phyloP scores from a whole-genome alignment of 2,329 filamentous ascomycete genomes.

The Neofusicoccum cordaticola region DNA sequence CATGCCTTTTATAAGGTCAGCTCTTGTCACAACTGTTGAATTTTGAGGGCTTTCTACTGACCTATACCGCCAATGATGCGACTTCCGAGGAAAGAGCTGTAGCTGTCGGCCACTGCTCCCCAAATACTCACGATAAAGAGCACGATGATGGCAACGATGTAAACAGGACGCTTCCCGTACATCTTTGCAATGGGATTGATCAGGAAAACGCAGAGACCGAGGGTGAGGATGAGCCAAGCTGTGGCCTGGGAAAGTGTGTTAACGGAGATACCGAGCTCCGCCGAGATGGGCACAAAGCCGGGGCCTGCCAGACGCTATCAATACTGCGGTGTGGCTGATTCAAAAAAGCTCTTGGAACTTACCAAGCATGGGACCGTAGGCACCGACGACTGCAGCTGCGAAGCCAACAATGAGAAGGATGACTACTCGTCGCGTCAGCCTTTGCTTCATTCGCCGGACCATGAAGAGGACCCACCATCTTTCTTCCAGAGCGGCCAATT shows the following conservation, averaged over 20 bases:
- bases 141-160: conserved; percentile 46
- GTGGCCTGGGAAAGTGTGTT: conserved; percentile 46
- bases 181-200: conserved; percentile 53
- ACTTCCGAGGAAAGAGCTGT: conserved; percentile 47
- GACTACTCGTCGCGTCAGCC: conserved; percentile 28
- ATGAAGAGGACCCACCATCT: conserved; percentile 46
- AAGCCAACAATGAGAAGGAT: conserved; percentile 61
- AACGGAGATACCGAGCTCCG: conserved; percentile 44
- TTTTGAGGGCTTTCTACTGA: not conserved
- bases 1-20: conserved; percentile 33
- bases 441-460: too few relatives aligned
- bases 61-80: conserved; percentile 47
- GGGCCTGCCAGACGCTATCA: conserved; percentile 29
- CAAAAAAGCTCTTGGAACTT: too few relatives aligned
- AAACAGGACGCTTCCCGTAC: conserved; percentile 51
- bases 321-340: too few relatives aligned
- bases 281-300: conserved; percentile 48
- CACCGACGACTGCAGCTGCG: conserved; percentile 49
- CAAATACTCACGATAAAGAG: conserved; percentile 51
- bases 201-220: conserved; percentile 50
- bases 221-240: conserved; percentile 49
- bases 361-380: conserved; percentile 51
- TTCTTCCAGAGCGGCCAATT: conserved; percentile 79
- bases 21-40: not conserved
- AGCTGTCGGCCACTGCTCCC: conserved; percentile 45